Base-by-base conservation (phyloP, 225 moss, liverwort and hornwort species). In the Sphagnum tenellum region DNA sequence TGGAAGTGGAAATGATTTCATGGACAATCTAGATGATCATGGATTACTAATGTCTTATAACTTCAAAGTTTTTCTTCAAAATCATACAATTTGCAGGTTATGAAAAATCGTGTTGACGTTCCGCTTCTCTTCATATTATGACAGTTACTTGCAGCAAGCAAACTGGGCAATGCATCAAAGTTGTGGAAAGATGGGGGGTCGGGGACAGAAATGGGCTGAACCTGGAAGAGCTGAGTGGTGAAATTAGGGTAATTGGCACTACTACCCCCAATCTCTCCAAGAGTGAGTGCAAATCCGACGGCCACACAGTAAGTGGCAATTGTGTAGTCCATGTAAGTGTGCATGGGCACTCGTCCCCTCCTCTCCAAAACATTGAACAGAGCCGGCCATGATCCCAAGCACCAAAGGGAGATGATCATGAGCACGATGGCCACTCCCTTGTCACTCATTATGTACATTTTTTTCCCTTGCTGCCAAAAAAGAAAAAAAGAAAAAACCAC, bases 381-480 rank as follows among this genome's bases (percentile, higher is more conserved):
- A n/a, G 84, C 87, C 45, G 89, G 89, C 89, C 89, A 90, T 56
- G 89, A 87, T 44, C 89, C 89, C n/a, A 90, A 67, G 61, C 87
- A 90, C 89, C 87, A 90, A 4, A 90, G 82, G 29, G 89, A 85
- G 4, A 76, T 75, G 57, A 90, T 75, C 84, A 90, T 87, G 57
- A 90, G 71, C 69, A 14, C 48, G 64, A 90, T 85, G 66, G 89
- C 89, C 62, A 82, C 84, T 63, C 75, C 74, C 67, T 87, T 87
- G 14, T 78, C 70, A 65, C 70, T 74, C 71, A 85, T 78, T 60
- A 85, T 44, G 50, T 84, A 90, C 89, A 90, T 89, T 52, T 6
- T 52, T 9, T 6, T 52, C 1, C 52, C 9, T 52, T 9, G 52
- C 29, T 29, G 29, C 29, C 29, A 29, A 29, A 29, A 29, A 29